Evolutionary conservation across 2,329 filamentous ascomycete species (phyloP), one percentile per base, ranked within the genome.

Genomic region (Penicillium sclerotigenum): DNA sequence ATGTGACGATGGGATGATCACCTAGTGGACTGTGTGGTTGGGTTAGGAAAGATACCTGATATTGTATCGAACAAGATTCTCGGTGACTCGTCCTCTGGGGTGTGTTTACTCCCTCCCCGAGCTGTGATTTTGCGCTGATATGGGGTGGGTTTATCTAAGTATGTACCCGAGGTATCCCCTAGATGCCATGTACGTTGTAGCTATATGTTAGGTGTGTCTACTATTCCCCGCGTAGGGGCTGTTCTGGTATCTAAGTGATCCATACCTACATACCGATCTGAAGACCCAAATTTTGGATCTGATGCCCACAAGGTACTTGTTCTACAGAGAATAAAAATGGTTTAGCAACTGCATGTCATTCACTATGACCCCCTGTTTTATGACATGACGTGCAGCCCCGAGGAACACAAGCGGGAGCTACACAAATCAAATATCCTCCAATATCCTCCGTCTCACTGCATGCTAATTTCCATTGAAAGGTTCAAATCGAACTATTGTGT

Each of bases 301-400:
- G 55, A 58, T 64, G 54, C 62, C 58, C 60, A 49, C 63, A 65
- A 65, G 63, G 63, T 65, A 60, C 63, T 56, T 61, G 49, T 11
- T 50, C 8, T 41, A 56, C 54, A 33, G 57, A 24, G 47, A 59
- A 63, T 61, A 64, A 60, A 61, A 63, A 48, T 54, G 48, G 9
- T 33, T 43, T n/a, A 56, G 46, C 16, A 50, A 58, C 47, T 46
- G 53, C 60, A 20, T 47, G 28, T 42, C 18, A 45, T 60, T 59
- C 52, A 61, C 46, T 58, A 40, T 42, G 48, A 42, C 24, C 38
- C 31, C 28, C 9, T 40, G n/a, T 50, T 29, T 22, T 18, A 18
- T 48, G 51, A 52, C 33, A 38, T 52, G 53, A 52, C 45, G 37
- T 42, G 36, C 41, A 53, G 29, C 29, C 41, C 41, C 48, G 20